Evolutionary conservation across 2,329 filamentous ascomycete species (phyloP).

Genomic region (Ambrosiella cleistominuta): DNA sequence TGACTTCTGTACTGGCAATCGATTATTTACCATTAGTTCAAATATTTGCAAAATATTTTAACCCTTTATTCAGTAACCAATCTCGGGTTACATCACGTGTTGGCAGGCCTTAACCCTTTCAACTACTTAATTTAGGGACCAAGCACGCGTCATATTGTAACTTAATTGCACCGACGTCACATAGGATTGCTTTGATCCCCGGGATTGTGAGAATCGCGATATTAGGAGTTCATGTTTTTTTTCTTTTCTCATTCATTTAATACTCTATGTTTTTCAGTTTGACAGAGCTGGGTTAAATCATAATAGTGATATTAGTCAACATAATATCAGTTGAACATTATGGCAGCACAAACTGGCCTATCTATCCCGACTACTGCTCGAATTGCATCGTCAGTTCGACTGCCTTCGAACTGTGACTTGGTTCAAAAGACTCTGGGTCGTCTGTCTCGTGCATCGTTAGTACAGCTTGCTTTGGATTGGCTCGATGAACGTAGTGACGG

Average conservation of each 20-base stretch:
- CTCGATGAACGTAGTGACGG: constrained; percentile 47
- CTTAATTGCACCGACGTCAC: too few species aligned
- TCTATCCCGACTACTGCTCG: constrained; percentile 55
- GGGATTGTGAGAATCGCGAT: too few species aligned
- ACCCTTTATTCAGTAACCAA: too few species aligned
- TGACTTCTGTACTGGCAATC: too few species aligned
- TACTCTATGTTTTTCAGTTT: background rate
- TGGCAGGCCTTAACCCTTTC: too few species aligned
- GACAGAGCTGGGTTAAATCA: background rate
- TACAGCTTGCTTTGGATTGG: constrained; percentile 62
- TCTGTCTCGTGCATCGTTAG: constrained; percentile 52
- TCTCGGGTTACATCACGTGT: too few species aligned
- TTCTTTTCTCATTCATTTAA: background rate
- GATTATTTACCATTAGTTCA: too few species aligned
- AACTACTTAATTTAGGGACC: too few species aligned
- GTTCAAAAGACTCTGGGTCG: constrained; percentile 50
- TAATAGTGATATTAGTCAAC: background rate
- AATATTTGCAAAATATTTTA: too few species aligned
- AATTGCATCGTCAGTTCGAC: constrained; percentile 51
- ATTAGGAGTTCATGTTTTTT: background rate
- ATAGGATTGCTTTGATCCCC: too few species aligned
- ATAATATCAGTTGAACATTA: background rate
- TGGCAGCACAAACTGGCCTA: constrained; percentile 18
- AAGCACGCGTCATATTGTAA: too few species aligned
- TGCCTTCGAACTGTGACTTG: constrained; percentile 45